Conservation (phyloP, 2,329 filamentous ascomycete species). For the Trichoderma sp. region DNA sequence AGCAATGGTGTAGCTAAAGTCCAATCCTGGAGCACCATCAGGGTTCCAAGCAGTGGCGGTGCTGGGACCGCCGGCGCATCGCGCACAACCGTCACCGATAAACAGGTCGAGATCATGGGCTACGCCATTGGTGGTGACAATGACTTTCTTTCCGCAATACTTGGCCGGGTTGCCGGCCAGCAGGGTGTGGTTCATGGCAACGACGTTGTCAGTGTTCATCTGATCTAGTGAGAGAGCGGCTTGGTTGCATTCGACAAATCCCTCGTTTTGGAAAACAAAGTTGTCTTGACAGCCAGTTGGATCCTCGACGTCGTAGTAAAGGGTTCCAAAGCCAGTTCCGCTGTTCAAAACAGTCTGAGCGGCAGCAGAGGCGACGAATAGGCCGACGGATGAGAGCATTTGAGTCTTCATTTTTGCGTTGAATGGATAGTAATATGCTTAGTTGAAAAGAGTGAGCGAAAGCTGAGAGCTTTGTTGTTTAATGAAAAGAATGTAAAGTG, state of each 20-base stretch:
- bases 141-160: conserved; percentile 31
- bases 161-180: conserved; percentile 26
- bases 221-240: conserved; percentile 21
- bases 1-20: conserved; percentile 29
- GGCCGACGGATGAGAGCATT: conserved; percentile 1
- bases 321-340: conserved; percentile 29
- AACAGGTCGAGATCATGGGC: conserved; percentile 26
- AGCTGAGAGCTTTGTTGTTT: neutral
- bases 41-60: conserved; percentile 28
- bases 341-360: conserved; percentile 23
- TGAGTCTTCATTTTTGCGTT: conserved; percentile 13
- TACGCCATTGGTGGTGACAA: conserved; percentile 30
- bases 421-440: neutral
- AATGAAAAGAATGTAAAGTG: neutral
- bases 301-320: conserved; percentile 29
- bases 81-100: conserved; percentile 31
- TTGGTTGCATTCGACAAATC: conserved; percentile 26
- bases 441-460: neutral
- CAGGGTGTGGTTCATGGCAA: conserved; percentile 31
- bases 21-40: conserved; percentile 29
- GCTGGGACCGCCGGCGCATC: conserved; percentile 28
- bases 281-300: conserved; percentile 6
- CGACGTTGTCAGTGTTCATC: conserved; percentile 30
- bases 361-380: conserved; percentile 5
- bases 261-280: conserved; percentile 20